Evolutionary conservation across 1,284 basidiomycete species (phyloP).

Genomic region (Rhizoctonia solani): DNA sequence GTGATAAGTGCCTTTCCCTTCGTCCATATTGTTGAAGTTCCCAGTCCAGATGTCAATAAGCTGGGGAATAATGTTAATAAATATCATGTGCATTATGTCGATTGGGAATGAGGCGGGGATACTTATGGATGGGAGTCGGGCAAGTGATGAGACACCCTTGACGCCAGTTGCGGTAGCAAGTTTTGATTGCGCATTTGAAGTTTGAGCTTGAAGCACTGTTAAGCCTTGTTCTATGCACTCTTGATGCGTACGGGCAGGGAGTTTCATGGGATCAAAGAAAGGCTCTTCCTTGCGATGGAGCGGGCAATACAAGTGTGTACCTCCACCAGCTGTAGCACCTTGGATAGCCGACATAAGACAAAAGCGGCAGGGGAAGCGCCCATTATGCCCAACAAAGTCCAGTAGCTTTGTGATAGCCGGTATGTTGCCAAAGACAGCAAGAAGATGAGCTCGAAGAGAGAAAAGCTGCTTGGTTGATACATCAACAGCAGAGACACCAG

Average conservation of each 20-base stretch:
- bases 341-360: conserved; percentile 32
- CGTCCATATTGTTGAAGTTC: background rate
- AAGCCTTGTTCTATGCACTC: conserved; percentile 3
- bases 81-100: conserved; percentile 17
- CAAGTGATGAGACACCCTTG: conserved; percentile 2
- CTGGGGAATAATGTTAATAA: background rate
- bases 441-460: conserved; percentile 28
- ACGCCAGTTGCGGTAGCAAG: background rate
- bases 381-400: conserved; percentile 33
- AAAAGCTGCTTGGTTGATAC: background rate
- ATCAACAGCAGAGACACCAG: background rate
- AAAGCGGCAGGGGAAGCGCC: too few relatives aligned
- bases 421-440: conserved; percentile 37
- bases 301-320: conserved; percentile 22
- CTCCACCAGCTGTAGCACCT: background rate
- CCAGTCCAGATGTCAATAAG: conserved; percentile 7
- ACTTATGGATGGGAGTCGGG: background rate
- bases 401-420: conserved; percentile 35
- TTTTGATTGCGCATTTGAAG: background rate
- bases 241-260: conserved; percentile 7
- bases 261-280: conserved; percentile 23
- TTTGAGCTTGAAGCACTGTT: background rate
- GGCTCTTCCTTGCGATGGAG: background rate
- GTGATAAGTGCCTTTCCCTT: background rate
- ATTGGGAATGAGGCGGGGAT: conserved; percentile 17